These are phyloP conservation scores for Penicillium atrosanguineum DNA, from an alignment of 495 filamentous ascomycete species.

Conservation along the genomic window DNA sequence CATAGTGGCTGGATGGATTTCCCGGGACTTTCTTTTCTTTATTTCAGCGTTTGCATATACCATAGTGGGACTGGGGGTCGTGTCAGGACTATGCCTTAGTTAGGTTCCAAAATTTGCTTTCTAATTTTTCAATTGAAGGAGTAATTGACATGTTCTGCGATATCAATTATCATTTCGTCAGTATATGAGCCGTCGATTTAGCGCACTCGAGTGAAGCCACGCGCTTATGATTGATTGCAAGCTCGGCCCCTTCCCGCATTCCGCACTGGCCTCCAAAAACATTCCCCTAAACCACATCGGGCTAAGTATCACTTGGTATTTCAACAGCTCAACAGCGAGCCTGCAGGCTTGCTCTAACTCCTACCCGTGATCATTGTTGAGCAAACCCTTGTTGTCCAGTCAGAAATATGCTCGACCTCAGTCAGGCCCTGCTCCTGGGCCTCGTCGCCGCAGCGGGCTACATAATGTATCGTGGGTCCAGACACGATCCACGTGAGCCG, in stretches of 20 bases:
- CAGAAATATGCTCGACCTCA: constrained; percentile 14
- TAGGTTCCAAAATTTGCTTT: background rate
- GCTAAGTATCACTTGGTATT: no score
- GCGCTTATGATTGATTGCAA: no score
- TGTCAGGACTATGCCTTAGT: background rate
- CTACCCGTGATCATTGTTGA: background rate
- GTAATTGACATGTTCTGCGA: background rate
- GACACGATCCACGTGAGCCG: constrained; percentile 44
- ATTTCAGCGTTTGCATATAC: constrained; percentile 30
- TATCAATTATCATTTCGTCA: no score
- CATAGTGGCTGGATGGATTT: constrained; percentile 12
- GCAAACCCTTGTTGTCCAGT: background rate
- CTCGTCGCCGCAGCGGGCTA: constrained; percentile 10
- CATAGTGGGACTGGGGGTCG: background rate
- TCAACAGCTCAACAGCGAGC: background rate
- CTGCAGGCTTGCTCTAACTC: background rate
- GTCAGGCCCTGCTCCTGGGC: constrained; percentile 10
- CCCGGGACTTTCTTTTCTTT: constrained; percentile 24
- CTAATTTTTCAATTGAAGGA: background rate
- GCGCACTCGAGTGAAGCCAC: no score
- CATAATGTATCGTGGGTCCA: constrained; percentile 1
- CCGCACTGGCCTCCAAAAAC: background rate
- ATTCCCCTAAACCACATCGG: background rate
- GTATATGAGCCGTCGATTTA: no score
- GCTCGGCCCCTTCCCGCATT: background rate